phyloP scores from a whole-genome alignment of 176 grass and related monocot genomes.

The Saccharum officinarum region DNA sequence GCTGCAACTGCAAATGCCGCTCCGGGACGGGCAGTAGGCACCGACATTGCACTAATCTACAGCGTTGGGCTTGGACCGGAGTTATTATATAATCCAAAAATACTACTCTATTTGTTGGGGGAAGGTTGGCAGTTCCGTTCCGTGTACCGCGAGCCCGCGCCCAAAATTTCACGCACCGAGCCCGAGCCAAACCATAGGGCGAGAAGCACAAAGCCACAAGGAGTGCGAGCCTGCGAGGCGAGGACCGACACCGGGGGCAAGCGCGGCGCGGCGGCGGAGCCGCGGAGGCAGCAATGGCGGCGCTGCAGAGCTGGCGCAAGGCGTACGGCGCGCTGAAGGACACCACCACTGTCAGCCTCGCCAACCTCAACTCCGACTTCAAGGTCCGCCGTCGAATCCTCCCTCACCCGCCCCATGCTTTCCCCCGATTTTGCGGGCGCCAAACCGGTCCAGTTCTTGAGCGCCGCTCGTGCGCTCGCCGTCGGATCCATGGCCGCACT shows the following conservation, averaged over 20 bases:
- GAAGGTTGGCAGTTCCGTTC: not conserved
- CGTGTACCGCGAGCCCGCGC: slow-evolving; percentile 15
- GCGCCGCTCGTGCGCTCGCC: not conserved
- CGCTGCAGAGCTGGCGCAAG: slow-evolving; percentile 88
- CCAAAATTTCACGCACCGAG: slow-evolving; percentile 17
- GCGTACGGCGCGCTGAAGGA: slow-evolving; percentile 95
- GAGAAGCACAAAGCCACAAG: not conserved
- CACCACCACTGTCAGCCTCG: slow-evolving; percentile 83
- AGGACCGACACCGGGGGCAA: slow-evolving; percentile 7
- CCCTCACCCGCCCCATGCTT: not conserved
- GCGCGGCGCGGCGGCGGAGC: not conserved
- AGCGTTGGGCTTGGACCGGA: not conserved
- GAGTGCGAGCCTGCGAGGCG: slow-evolving; percentile 3
- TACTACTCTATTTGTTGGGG: not conserved
- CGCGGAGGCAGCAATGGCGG: slow-evolving; percentile 51
- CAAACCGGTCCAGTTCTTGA: not conserved
- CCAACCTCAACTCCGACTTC: slow-evolving; percentile 97
- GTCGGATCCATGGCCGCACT: slow-evolving; percentile 26
- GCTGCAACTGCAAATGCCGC: not conserved
- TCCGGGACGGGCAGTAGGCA: not conserved
- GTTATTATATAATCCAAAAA: not conserved
- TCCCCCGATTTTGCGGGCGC: not conserved
- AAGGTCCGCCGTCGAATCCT: slow-evolving; percentile 48
- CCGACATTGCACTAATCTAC: not conserved
- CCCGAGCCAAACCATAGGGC: not conserved